Evolutionary conservation across 2,329 filamentous ascomycete genomes (phyloP).

Genomic region (Penicillium nordicum): DNA sequence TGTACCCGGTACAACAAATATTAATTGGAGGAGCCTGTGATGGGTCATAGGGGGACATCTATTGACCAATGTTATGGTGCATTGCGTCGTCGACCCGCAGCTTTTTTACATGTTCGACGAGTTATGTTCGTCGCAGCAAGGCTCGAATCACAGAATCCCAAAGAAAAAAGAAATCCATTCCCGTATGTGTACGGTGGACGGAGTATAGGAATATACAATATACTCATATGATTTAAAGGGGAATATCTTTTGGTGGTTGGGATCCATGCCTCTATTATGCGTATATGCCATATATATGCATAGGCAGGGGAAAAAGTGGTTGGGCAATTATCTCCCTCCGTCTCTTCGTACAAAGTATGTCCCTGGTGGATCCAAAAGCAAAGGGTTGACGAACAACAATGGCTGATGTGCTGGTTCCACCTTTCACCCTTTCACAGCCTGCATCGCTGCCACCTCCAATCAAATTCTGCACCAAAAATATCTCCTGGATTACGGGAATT

Average conservation of each 20-base stretch:
- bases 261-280: background rate
- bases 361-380: conserved; percentile 11
- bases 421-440: conserved; percentile 14
- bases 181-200: background rate
- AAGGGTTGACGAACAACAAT: conserved; percentile 18
- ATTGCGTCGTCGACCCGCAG: conserved; percentile 20
- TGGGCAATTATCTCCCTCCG: too few relatives aligned
- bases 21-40: conserved; percentile 8
- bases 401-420: conserved; percentile 9
- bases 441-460: conserved; percentile 19
- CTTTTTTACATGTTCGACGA: conserved; percentile 15
- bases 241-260: background rate
- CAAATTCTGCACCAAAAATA: conserved; percentile 25
- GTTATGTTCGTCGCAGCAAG: conserved; percentile 12
- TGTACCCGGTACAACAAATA: background rate
- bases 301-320: conserved; percentile 5
- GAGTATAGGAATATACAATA: background rate
- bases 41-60: conserved; percentile 10
- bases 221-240: background rate
- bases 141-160: conserved; percentile 6
- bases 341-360: too few relatives aligned
- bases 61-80: conserved; percentile 15
- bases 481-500: conserved; percentile 8
- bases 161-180: background rate
- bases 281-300: background rate